phyloP scores from a whole-genome alignment of 75 land plant genomes.

The Picea glauca region DNA sequence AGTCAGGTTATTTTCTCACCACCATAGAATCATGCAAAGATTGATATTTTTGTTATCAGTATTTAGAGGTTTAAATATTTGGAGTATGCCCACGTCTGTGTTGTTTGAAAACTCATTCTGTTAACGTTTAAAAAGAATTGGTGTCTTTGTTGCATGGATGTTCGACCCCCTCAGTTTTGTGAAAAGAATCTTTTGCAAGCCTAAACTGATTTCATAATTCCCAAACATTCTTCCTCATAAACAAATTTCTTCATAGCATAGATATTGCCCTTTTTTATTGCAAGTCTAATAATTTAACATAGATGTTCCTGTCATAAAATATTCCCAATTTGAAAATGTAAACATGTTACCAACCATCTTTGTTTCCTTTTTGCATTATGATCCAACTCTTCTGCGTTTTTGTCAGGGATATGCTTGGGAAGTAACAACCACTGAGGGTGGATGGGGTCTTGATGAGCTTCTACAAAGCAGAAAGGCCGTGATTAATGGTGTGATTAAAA shows the following conservation, averaged over 20 bases:
- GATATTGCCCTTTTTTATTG: neutral
- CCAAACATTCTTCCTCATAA: neutral
- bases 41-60: neutral
- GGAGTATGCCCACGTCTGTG: neutral
- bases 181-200: neutral
- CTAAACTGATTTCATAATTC: neutral
- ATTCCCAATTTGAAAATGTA: neutral
- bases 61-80: constrained; percentile 1
- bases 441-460: constrained; percentile 80
- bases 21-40: neutral
- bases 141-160: neutral
- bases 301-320: neutral
- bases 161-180: neutral
- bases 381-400: constrained; percentile 1
- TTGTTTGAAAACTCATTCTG: neutral
- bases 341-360: neutral
- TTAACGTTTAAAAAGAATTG: neutral
- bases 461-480: constrained; percentile 60
- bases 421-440: constrained; percentile 86
- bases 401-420: constrained; percentile 94
- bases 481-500: constrained; percentile 52
- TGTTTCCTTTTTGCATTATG: neutral
- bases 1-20: constrained; percentile 54
- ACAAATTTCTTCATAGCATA: neutral
- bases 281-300: neutral